Evolutionary conservation across 805 yeast species (phyloP).

Genomic region (Tetrapisispora iriomotensis): DNA sequence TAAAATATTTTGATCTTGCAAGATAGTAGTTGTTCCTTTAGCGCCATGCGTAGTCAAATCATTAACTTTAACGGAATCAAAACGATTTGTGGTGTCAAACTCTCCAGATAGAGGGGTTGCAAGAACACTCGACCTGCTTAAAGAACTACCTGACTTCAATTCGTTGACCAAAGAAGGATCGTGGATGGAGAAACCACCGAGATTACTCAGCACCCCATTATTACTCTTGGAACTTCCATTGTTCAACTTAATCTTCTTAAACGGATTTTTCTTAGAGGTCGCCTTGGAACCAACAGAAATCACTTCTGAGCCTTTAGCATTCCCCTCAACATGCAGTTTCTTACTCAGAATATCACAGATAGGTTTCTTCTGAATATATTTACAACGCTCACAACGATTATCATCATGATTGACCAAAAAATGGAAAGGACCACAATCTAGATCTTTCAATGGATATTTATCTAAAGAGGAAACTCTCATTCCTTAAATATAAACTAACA

Average conservation of each 20-base stretch:
- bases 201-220: no score
- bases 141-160: background rate
- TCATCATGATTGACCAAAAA: background rate
- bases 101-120: conserved; percentile 1
- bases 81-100: background rate
- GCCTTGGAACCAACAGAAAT: background rate
- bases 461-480: no score
- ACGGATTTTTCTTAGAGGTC: background rate
- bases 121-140: background rate
- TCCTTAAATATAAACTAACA: no score
- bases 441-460: background rate
- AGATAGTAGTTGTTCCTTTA: background rate
- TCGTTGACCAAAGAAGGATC: no score
- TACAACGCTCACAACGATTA: background rate
- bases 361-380: background rate
- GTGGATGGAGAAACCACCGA: no score
- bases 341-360: background rate
- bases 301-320: background rate
- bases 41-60: no score
- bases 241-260: background rate
- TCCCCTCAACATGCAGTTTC: background rate
- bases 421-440: no score
- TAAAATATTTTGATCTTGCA: background rate
- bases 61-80: no score
- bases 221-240: background rate